Conservation (phyloP, 2,329 filamentous ascomycete genomes). For the Fusarium concolor region DNA sequence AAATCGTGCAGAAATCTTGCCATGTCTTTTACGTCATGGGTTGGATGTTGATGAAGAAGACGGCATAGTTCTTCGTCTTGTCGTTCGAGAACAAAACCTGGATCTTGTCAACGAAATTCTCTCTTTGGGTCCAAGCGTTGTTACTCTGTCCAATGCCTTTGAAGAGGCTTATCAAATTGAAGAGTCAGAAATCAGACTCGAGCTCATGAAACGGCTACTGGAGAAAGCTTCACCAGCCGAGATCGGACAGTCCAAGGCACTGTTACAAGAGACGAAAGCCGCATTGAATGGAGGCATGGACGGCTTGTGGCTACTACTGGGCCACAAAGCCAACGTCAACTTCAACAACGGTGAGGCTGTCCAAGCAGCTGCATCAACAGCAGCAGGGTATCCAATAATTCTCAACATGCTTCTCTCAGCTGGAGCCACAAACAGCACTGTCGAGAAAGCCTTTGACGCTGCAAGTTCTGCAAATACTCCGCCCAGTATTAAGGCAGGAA, state of each 20-base stretch:
- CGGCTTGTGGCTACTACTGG: conserved; percentile 2
- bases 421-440: neutral
- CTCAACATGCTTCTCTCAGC: conserved; percentile 14
- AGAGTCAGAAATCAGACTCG: neutral
- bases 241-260: conserved; percentile 16
- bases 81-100: neutral
- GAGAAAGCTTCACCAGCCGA: neutral
- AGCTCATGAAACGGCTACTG: neutral
- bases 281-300: neutral
- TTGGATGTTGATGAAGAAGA: conserved; percentile 1
- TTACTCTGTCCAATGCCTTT: conserved; percentile 5
- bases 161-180: neutral
- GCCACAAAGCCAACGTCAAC: conserved; percentile 20
- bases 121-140: rapidly evolving
- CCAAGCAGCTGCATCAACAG: conserved; percentile 4
- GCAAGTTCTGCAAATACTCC: neutral
- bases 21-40: neutral
- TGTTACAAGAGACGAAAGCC: neutral
- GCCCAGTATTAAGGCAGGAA: neutral
- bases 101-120: neutral
- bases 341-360: conserved; percentile 5
- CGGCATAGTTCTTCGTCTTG: neutral
- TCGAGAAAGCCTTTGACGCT: conserved; percentile 11
- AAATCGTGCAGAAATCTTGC: neutral
- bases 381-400: neutral